Base-by-base conservation (phyloP, 208 protist species). In the Acanthamoeba triangularis region DNA sequence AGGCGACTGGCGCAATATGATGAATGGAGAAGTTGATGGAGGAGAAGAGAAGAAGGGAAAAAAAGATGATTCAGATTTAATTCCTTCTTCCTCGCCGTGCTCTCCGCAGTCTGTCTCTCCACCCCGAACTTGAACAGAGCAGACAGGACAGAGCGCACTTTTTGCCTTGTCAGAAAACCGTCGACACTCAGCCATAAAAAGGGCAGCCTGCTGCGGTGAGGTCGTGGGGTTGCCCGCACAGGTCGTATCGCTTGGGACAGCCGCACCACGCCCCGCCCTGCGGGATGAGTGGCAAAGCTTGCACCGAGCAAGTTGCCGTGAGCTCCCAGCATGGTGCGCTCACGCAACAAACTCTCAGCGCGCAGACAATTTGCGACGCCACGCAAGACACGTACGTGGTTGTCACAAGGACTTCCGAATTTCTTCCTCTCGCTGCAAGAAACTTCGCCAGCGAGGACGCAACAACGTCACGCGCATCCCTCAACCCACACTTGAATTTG, bases 371-470 rank as follows among this genome's bases (percentile, higher is more conserved):
- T 35, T 35, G 28, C 63, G 63, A 69, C 63, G 20, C 56, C 18
- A n/a, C 16, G 16, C 16, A 16, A 61, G 56, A 61, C 56, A 61
- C n/a, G n/a, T n/a, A 16, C 7, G 16, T 59, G 14, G 20, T n/a
- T 35, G 63, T 69, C 63, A 59, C 11, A 59, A 7, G 16, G 52
- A 35, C 63, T 69, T 69, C 63, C 63, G 63, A n/a, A 35, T 69
- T 35, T 69, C 63, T 69, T 69, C 63, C 63, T 2, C n/a, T 11
- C 25, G 28, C 6, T 13, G n/a, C 20, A 69, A 69, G 63, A 69
- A 69, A 69, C 63, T 69, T 69, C 63, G 63, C 63, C 63, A 69
- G n/a, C n/a, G n/a, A n/a, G n/a, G n/a, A n/a, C n/a, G n/a, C n/a
- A n/a, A 10, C 80, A 88, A n/a, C 49, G 11, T 11, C 56, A 61